Evolutionary conservation across 768 basidiomycete species (phyloP).

Genomic region (Suillus occidentalis): DNA sequence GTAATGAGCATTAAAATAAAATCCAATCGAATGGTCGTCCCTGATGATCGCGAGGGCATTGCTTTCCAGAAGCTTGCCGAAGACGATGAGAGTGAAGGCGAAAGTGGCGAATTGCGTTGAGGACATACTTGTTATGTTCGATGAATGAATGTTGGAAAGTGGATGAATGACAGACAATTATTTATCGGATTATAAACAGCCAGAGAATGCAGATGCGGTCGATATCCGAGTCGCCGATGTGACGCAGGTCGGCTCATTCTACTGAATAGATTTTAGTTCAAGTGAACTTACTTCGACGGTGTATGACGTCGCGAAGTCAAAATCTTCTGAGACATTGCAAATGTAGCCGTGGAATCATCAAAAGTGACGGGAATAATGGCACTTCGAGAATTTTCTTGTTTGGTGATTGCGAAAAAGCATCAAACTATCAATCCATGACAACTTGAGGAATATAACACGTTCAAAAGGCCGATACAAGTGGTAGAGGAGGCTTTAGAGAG

Average conservation of each 20-base stretch:
- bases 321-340: neutral
- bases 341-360: neutral
- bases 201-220: neutral
- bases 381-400: neutral
- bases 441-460: neutral
- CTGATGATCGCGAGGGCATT: constrained; percentile 19
- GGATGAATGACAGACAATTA: neutral
- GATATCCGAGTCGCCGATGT: neutral
- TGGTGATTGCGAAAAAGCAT: neutral
- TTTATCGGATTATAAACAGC: neutral
- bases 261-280: neutral
- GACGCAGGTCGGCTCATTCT: neutral
- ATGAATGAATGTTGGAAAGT: neutral
- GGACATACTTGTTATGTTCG: neutral
- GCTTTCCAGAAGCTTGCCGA: constrained; percentile 35
- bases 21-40: constrained; percentile 2
- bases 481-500: neutral
- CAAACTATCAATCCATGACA: neutral
- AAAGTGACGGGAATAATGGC: neutral
- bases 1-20: constrained; percentile 13
- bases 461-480: neutral
- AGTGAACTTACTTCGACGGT: neutral
- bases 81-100: constrained; percentile 8
- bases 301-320: neutral
- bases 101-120: constrained; percentile 5